Conservation (phyloP, 73 alveolate genomes). For the Effrenium voratum region DNA sequence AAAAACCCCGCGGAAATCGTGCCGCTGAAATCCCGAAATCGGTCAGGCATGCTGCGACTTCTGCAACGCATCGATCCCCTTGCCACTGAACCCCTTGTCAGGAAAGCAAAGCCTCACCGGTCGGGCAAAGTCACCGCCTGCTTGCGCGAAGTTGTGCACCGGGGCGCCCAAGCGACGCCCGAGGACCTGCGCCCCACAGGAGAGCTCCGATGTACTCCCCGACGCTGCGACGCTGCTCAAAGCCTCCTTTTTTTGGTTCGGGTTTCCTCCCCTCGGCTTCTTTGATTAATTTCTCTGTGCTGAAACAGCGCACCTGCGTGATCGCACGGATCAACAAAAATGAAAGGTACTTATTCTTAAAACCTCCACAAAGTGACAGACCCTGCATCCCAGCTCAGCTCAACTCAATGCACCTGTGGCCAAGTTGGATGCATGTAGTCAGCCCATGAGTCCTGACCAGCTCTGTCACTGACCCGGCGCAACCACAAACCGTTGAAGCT, state of each 20-base stretch:
- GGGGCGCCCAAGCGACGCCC: constrained; percentile 72
- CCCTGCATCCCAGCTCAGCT: background rate
- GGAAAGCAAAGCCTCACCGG: background rate
- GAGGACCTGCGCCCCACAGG: background rate
- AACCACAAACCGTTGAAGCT: background rate
- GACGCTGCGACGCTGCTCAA: background rate
- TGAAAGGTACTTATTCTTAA: background rate
- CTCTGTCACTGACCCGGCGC: background rate
- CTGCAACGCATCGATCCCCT: no score
- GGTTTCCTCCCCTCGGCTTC: no score
- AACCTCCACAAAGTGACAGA: background rate
- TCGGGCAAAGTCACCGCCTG: background rate
- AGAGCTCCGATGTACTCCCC: background rate
- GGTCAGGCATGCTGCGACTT: no score
- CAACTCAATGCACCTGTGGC: constrained; percentile 17
- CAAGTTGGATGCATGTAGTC: constrained; percentile 89
- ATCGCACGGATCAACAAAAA: no score
- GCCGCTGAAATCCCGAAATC: no score
- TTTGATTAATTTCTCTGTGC: no score
- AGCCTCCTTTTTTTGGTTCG: no score
- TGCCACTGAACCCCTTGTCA: no score
- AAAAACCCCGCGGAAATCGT: no score
- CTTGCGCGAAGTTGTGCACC: constrained; percentile 67
- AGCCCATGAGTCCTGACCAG: constrained; percentile 82
- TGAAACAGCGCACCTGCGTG: no score